Evolutionary conservation across 2,329 filamentous ascomycete genomes (phyloP).

Genomic region (Raffaelea albimanens): DNA sequence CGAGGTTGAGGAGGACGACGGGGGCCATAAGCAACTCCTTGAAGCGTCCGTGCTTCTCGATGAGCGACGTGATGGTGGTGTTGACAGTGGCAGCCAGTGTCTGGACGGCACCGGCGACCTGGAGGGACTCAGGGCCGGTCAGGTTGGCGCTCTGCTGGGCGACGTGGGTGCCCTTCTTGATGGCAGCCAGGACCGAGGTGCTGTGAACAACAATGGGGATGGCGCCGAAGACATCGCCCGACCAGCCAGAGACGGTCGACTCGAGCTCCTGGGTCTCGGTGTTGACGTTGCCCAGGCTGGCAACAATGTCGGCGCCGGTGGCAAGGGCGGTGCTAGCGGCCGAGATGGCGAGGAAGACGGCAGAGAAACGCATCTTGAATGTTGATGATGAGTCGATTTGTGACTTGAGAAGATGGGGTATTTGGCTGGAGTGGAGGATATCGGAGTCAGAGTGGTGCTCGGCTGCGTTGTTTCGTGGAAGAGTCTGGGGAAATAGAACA

Average conservation of each 20-base stretch:
- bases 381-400: no score
- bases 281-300: conserved; percentile 4
- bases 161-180: conserved; percentile 26
- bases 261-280: conserved; percentile 7
- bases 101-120: conserved; percentile 26
- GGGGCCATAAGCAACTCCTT: conserved; percentile 30
- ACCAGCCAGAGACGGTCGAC: conserved; percentile 24
- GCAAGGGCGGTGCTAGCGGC: neutral
- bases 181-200: conserved; percentile 26
- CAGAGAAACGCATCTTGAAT: neutral
- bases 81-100: conserved; percentile 28
- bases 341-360: neutral
- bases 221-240: conserved; percentile 26
- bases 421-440: no score
- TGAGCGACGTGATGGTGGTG: conserved; percentile 26
- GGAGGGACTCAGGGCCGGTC: conserved; percentile 26
- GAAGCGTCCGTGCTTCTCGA: conserved; percentile 32
- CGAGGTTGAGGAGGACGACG: conserved; percentile 31
- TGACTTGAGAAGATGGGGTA: no score
- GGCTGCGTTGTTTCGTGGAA: no score
- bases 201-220: conserved; percentile 31
- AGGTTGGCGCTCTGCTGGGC: conserved; percentile 29
- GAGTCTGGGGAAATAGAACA: no score
- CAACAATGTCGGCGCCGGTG: conserved; percentile 3
- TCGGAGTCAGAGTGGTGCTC: no score